Evolutionary conservation across 768 basidiomycete genomes (phyloP).

Genomic region (Suillus plorans): DNA sequence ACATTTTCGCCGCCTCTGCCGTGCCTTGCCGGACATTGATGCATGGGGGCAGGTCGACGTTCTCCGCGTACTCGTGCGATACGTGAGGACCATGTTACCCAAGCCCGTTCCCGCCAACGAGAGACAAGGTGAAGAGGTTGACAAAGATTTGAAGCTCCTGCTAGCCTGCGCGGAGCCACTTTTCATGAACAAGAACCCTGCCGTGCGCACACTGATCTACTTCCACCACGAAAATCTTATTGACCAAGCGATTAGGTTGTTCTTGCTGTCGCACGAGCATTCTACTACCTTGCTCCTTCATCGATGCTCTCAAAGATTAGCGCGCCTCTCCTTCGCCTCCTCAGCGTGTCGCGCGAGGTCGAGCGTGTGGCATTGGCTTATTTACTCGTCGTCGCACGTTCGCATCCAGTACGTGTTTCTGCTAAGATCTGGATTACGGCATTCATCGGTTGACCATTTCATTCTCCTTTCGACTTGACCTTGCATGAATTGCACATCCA

Average conservation of each 20-base stretch:
- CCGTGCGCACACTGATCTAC: constrained; percentile 48
- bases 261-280: constrained; percentile 66
- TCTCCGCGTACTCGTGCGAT: constrained; percentile 75
- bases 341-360: constrained; percentile 67
- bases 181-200: constrained; percentile 84
- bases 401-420: constrained; percentile 57
- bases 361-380: constrained; percentile 76
- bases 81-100: constrained; percentile 81
- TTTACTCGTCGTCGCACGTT: constrained; percentile 60
- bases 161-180: constrained; percentile 72
- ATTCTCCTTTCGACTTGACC: constrained; percentile 37
- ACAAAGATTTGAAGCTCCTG: constrained; percentile 76
- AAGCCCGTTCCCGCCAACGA: constrained; percentile 45
- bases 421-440: too few species aligned
- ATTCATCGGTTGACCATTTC: not conserved
- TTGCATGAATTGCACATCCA: too few species aligned
- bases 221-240: not conserved
- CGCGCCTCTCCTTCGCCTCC: constrained; percentile 71
- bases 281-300: constrained; percentile 71
- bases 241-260: constrained; percentile 58
- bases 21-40: constrained; percentile 84
- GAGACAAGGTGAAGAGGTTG: constrained; percentile 58
- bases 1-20: constrained; percentile 84
- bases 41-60: constrained; percentile 94
- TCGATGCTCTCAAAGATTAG: constrained; percentile 57